Percentiles rank a stretch among this genome's conserved stretches.
These are phyloP conservation scores for Alternaria tenuissima DNA, from an alignment of 2,329 filamentous ascomycete species.

Conservation along the genomic window DNA sequence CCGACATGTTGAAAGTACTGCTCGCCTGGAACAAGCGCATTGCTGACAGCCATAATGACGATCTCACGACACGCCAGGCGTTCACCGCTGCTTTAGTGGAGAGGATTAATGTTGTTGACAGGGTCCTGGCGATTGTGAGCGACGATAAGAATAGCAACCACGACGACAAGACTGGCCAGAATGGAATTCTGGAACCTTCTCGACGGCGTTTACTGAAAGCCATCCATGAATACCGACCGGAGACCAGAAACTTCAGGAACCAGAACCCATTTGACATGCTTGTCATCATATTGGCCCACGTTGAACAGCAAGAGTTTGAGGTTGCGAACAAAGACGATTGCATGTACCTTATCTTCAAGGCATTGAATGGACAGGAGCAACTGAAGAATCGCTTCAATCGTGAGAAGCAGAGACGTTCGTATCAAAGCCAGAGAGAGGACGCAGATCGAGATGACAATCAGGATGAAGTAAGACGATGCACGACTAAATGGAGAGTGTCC, in stretches of 20 bases:
- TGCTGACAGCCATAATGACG: background rate
- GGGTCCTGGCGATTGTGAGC: background rate
- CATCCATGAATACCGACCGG: conserved; percentile 29
- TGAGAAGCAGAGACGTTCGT: background rate
- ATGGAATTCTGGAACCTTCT: conserved; percentile 14
- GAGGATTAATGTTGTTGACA: conserved; percentile 7
- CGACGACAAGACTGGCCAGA: background rate
- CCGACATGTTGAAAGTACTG: conserved; percentile 24
- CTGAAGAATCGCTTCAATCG: conserved; percentile 10
- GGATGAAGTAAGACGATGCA: background rate
- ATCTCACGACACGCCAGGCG: conserved; percentile 4
- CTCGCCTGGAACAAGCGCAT: conserved; percentile 29
- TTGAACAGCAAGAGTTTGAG: conserved; percentile 22
- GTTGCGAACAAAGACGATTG: conserved; percentile 23
- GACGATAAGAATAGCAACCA: conserved; percentile 4
- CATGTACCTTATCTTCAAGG: conserved; percentile 21
- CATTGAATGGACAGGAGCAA: conserved; percentile 14
- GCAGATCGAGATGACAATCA: conserved; percentile 11
- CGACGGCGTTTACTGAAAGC: conserved; percentile 17
- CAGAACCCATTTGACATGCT: conserved; percentile 25
- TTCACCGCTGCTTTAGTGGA: conserved; percentile 17
- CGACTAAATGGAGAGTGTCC: background rate
- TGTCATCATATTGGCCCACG: conserved; percentile 27
- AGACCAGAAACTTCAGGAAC: conserved; percentile 23
- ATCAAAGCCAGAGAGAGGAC: conserved; percentile 10